Conservation (phyloP, 2,329 filamentous ascomycete species). For the Neopestalotiopsis clavispora region DNA sequence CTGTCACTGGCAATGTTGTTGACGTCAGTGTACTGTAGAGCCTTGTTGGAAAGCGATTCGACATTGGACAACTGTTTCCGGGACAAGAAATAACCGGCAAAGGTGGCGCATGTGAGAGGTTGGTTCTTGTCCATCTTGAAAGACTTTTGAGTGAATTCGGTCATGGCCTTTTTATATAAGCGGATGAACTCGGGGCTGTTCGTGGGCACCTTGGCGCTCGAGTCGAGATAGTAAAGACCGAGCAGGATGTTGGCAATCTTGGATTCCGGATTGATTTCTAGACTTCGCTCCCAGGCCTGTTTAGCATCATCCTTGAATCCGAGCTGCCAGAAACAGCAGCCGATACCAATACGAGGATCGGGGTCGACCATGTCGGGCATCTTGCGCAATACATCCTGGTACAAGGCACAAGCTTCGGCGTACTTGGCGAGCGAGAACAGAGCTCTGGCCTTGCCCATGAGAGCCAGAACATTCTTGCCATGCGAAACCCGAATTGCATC, state of each 20-base stretch:
- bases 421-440: slow-evolving; percentile 87
- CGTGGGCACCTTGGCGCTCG: slow-evolving; percentile 80
- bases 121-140: slow-evolving; percentile 93
- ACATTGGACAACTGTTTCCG: slow-evolving; percentile 81
- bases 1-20: slow-evolving; percentile 97
- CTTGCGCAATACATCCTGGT: slow-evolving; percentile 85
- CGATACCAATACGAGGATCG: slow-evolving; percentile 94
- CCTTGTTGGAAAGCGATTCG: slow-evolving; percentile 86
- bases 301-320: slow-evolving; percentile 94
- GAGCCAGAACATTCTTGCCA: slow-evolving; percentile 88
- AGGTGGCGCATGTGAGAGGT: slow-evolving; percentile 87
- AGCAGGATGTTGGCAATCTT: slow-evolving; percentile 91
- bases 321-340: slow-evolving; percentile 96
- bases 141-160: slow-evolving; percentile 88
- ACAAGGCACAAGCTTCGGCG: slow-evolving; percentile 79
- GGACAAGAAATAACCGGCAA: slow-evolving; percentile 87
- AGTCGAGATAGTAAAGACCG: slow-evolving; percentile 86
- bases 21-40: slow-evolving; percentile 94
- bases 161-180: slow-evolving; percentile 93
- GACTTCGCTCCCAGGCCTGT: slow-evolving; percentile 83
- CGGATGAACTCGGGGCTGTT: slow-evolving; percentile 84
- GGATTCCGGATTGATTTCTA: slow-evolving; percentile 81
- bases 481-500: slow-evolving; percentile 86
- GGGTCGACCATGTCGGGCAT: slow-evolving; percentile 90
- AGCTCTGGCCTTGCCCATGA: slow-evolving; percentile 87